Evolutionary conservation across 495 filamentous ascomycete genomes (phyloP).

Genomic region (Hypoxylon intermedium): DNA sequence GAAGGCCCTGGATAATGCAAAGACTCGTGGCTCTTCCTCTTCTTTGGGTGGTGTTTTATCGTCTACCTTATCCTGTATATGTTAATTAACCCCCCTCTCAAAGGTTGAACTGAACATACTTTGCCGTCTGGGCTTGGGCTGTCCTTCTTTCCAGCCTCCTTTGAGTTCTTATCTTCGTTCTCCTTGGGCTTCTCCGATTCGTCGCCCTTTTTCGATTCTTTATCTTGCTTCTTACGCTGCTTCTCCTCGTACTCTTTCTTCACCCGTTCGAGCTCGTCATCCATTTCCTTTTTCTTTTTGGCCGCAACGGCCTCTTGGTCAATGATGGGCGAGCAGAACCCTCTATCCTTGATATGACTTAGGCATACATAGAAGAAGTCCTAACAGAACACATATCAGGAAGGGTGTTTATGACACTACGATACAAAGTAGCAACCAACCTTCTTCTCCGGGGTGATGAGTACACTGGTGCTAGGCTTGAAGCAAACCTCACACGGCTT

Average conservation of each 20-base stretch:
- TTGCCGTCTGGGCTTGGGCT: constrained; percentile 18
- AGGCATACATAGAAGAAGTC: constrained; percentile 95
- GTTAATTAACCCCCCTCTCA: constrained; percentile 2
- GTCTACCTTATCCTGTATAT: constrained; percentile 62
- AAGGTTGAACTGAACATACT: constrained; percentile 31
- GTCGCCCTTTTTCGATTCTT: constrained; percentile 58
- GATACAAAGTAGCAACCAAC: constrained; percentile 51
- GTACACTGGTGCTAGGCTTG: constrained; percentile 83
- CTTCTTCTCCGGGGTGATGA: constrained; percentile 91
- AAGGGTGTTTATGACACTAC: constrained; percentile 4
- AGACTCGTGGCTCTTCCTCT: constrained; percentile 76
- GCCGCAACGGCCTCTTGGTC: constrained; percentile 77
- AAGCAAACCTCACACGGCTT: constrained; percentile 91
- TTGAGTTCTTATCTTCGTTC: constrained; percentile 52
- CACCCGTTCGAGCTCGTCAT: constrained; percentile 73
- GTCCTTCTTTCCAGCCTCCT: constrained; percentile 47
- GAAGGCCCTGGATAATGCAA: constrained; percentile 81
- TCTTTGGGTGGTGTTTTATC: constrained; percentile 52
- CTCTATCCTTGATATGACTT: constrained; percentile 80
- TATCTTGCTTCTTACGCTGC: constrained; percentile 69
- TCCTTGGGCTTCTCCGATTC: constrained; percentile 51
- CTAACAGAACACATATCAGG: constrained; percentile 52
- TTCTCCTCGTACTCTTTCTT: constrained; percentile 83
- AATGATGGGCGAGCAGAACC: constrained; percentile 81
- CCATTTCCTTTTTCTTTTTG: constrained; percentile 71